Base-by-base conservation (phyloP, 108 stramenopile genomes). In the Craspedostauros australis region DNA sequence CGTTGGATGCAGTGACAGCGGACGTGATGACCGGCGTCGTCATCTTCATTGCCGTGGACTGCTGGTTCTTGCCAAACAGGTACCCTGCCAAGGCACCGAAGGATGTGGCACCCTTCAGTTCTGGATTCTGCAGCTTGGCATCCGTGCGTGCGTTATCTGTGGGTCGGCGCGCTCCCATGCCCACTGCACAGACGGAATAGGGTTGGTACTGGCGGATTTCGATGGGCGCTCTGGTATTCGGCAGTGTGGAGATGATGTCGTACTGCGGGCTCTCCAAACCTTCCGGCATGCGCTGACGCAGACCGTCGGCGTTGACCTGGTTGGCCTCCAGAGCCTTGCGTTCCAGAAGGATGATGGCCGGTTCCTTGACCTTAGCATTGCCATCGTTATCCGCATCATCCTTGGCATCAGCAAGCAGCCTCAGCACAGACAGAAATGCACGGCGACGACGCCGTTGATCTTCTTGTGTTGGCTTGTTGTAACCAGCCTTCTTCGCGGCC, bases 41-140 rank as follows among this genome's bases (percentile, higher is more conserved):
- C 95, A 95, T 95, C 46, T 88, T 88, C 91, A 96, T 94, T 9
- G 90, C 65, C 15, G 33, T 60, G 22, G 82, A 60, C 27, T 76
- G 56, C 40, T 76, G 44, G 65, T 95, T 97, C 54, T 90, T 88
- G n/a, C 96, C 96, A 60, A 97, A 95, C 11, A 97, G 57, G 57
- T 97, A 97, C 8, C 92, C 93, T 7, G 95, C 96, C 20, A 97
- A 47, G 22, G 89, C 86, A 22, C 88, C 90, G 67, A 95, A 97
- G 0, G 78, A 79, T 8, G 72, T 56, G 2, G 86, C 76, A 4
- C 89, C 84, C 0, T 51, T 57, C 19, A 86, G 12, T 47, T 86
- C 73, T 3, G 86, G 90, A 3, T 71, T 59, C 7, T 66, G 57
- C 7, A 91, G 39, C 47, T 80, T 80, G 26, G 70, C 68, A 31